Conservation (phyloP, 2,329 filamentous ascomycete genomes). For the Neofusicoccum umdonicola region DNA sequence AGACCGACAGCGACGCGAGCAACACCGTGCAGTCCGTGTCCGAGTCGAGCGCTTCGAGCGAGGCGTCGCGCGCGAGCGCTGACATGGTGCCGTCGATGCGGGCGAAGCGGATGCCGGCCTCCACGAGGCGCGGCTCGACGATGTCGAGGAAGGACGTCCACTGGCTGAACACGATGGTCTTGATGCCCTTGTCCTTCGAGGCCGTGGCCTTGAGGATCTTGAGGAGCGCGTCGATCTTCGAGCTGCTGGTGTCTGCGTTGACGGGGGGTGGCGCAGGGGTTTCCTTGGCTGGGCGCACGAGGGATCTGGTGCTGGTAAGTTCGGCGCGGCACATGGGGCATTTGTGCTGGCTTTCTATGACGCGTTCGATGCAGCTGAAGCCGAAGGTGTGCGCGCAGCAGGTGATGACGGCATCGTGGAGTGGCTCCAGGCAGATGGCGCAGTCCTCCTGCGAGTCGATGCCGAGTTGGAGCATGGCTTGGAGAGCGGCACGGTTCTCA, state of each 20-base stretch:
- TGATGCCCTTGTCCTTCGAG: conserved; percentile 58
- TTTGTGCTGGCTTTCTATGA: conserved; percentile 72
- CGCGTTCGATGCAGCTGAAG: conserved; percentile 67
- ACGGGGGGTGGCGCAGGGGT: conserved; percentile 40
- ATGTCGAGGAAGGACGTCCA: conserved; percentile 75
- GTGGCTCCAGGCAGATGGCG: conserved; percentile 72
- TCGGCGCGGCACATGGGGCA: conserved; percentile 81
- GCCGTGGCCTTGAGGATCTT: conserved; percentile 71
- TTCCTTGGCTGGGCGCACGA: conserved; percentile 64
- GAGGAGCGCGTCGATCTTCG: conserved; percentile 77
- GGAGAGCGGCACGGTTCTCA: conserved; percentile 70
- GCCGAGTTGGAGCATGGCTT: conserved; percentile 70
- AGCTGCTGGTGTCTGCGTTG: conserved; percentile 67
- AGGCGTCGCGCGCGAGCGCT: conserved; percentile 66
- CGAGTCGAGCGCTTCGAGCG: conserved; percentile 65
- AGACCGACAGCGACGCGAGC: conserved; percentile 78
- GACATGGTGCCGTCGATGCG: conserved; percentile 82
- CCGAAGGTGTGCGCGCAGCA: conserved; percentile 82
- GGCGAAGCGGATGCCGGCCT: conserved; percentile 60
- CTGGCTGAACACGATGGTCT: conserved; percentile 73
- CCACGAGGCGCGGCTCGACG: conserved; percentile 65
- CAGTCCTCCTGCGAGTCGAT: conserved; percentile 83
- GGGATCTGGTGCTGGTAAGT: conserved; percentile 52
- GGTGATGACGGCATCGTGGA: conserved; percentile 76
- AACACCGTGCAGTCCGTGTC: conserved; percentile 70